Evolutionary conservation across 805 yeast species (phyloP), one percentile per base, ranked within the genome.

Genomic region (Schwanniomyces pseudopolymorphus): DNA sequence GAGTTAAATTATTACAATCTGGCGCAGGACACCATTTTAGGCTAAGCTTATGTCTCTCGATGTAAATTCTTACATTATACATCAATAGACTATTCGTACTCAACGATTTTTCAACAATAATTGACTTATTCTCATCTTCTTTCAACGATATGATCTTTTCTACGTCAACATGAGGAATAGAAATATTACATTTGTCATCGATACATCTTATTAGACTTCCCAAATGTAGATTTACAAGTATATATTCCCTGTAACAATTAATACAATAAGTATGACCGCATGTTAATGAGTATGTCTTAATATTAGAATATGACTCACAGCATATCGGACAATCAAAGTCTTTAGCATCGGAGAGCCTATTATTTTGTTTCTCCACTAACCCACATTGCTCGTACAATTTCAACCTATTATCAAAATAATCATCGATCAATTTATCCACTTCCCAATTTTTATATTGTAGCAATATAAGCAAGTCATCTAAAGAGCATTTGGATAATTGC

Each of bases 11-110:
- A 37, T 75, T 72, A 61, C 97, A 87, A 59, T 87, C 96, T 0
- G 91, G 84, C 1, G 87, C 84, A 0, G 97, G 96, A 63, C 98
- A 91, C 86, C 89, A 84, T 53, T 78, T 79, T 55, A 75, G 81
- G 39, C 72, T 74, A 39, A 69, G 62, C 47, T 78, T 75, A 40
- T 77, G 72, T 13, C 55, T 42, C 17, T 77, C 77, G n/a, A 85
- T 77, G 56, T 75, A 84, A 22, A 72, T 62, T 47, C 51, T 78
- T 7, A 83, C 72, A 52, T 44, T 44, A 11, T 17, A 33, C 14
- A 33, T 39, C 8, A 44, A 35, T 16, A 44, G 31, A 9, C 36
- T 39, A 39, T 44, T 44, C 8, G 33, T 21, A 20, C 39, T 44
- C n/a, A 44, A 25, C 3, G 47, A 40, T 4, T 16, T 21, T 33